Evolutionary conservation across 2,329 filamentous ascomycete species (phyloP).

Genomic region (Thielaviopsis punctulata): DNA sequence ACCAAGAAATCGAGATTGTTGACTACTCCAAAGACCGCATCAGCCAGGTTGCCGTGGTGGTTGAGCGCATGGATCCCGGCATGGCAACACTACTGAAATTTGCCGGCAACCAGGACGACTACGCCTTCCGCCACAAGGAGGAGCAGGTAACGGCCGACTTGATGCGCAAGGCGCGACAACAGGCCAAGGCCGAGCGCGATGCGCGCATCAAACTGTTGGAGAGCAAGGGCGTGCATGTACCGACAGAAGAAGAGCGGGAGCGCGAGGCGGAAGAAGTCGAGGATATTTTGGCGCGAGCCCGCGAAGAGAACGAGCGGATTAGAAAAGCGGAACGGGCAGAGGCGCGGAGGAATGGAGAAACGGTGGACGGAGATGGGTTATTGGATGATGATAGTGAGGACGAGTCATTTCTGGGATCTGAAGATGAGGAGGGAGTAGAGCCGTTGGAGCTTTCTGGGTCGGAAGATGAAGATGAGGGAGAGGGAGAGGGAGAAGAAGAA

Average conservation of each 20-base stretch:
- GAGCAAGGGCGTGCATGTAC: slow-evolving; percentile 63
- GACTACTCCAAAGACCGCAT: slow-evolving; percentile 18
- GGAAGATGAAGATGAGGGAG: slow-evolving; percentile 23
- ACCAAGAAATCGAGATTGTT: slow-evolving; percentile 50
- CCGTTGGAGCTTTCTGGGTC: slow-evolving; percentile 28
- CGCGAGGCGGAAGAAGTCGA: slow-evolving; percentile 70
- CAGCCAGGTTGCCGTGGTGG: slow-evolving; percentile 15
- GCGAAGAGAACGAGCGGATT: slow-evolving; percentile 63
- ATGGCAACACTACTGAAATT: slow-evolving; percentile 40
- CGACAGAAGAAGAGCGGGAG: slow-evolving; percentile 75
- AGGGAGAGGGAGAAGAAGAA: slow-evolving; percentile 19
- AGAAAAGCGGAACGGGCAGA: slow-evolving; percentile 59
- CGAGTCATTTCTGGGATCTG: slow-evolving; percentile 30
- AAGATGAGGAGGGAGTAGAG: slow-evolving; percentile 21
- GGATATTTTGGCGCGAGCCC: slow-evolving; percentile 70
- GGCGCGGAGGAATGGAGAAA: slow-evolving; percentile 37
- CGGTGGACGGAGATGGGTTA: slow-evolving; percentile 31
- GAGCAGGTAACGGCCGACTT: slow-evolving; percentile 50
- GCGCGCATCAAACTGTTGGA: slow-evolving; percentile 60
- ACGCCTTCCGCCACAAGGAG: slow-evolving; percentile 20
- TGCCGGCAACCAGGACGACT: slow-evolving; percentile 15
- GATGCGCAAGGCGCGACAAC: slow-evolving; percentile 55
- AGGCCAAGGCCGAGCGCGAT: slow-evolving; percentile 62
- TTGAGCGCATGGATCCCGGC: slow-evolving; percentile 22
- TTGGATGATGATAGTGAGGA: slow-evolving; percentile 41